These are phyloP conservation scores for Lophiotrema nucula DNA, from an alignment of 495 filamentous ascomycete species.

Conservation along the genomic window DNA sequence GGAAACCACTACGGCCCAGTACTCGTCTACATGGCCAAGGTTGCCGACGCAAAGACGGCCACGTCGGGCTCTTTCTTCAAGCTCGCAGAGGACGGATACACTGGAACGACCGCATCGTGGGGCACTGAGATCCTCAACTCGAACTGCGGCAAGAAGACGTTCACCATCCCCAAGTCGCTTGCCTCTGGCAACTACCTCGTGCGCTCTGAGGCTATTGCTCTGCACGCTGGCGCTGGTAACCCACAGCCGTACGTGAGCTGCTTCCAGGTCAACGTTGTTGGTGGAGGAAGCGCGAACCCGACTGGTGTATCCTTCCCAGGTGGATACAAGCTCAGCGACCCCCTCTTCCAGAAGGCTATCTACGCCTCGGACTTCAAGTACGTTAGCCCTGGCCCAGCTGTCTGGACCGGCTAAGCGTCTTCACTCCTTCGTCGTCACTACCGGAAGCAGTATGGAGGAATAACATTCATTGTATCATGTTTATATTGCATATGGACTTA, in stretches of 20 bases:
- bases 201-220: slow-evolving; percentile 34
- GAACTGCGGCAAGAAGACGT: slow-evolving; percentile 36
- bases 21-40: slow-evolving; percentile 55
- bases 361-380: slow-evolving; percentile 29
- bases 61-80: slow-evolving; percentile 38
- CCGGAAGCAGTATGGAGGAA: too few species aligned
- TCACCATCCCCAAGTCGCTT: slow-evolving; percentile 32
- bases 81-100: slow-evolving; percentile 33
- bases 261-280: slow-evolving; percentile 32
- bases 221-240: slow-evolving; percentile 33
- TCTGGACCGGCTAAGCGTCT: slow-evolving; percentile 30
- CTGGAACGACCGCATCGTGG: slow-evolving; percentile 33
- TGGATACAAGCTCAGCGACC: slow-evolving; percentile 30
- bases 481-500: too few species aligned
- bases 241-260: slow-evolving; percentile 26
- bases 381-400: slow-evolving; percentile 28
- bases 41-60: slow-evolving; percentile 49
- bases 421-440: too few species aligned
- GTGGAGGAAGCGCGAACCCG: slow-evolving; percentile 23
- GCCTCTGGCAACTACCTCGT: slow-evolving; percentile 35
- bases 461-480: too few species aligned
- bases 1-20: slow-evolving; percentile 55
- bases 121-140: slow-evolving; percentile 37
- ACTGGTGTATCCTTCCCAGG: slow-evolving; percentile 31
- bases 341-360: slow-evolving; percentile 29